Base-by-base conservation (phyloP, 2,329 filamentous ascomycete genomes). In the Capronia americana region DNA sequence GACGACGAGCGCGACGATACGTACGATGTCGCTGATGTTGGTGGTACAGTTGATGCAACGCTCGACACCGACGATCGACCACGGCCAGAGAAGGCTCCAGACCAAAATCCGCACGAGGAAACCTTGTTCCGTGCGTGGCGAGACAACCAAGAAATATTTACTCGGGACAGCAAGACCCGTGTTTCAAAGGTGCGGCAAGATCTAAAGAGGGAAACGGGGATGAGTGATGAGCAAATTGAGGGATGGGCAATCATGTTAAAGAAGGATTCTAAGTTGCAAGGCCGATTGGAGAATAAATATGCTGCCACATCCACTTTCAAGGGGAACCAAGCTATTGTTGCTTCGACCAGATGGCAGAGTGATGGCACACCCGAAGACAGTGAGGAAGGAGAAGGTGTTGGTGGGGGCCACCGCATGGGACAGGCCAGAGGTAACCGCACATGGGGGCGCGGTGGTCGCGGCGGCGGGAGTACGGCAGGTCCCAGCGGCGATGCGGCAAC, bases 1-100 rank as follows among this genome's bases (percentile, higher is more conserved):
- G 95, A 98, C 71, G 95, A 99, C 76, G 95, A 99, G 80, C 87
- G 93, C 41, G 95, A 99, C 77, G 95, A 99, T 77, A 98, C 94
- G 0, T 99, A 99, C 75, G 95, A 99, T 73, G 88, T 90, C 1
- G 92, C 88, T 57, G 95, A 98, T 74, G 92, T 98, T 1, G 95
- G 95, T 41, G 93, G 94, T 24, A 92, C 91, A 0, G 88, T 97
- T 2, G 93, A 97, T 72, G 83, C 85, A 20, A 79, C 80, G 4
- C 77, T 76, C 2, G 69, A 72, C 48, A 69, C 66, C 1, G 69
- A 70, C 53, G 66, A 62, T 10, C 63, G 68, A 60, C 63, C 64
- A 26, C 57, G 59, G 17, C 59, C 58, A 17, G 62, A 64, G 26
- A 61, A 32, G 38, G 44, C 11, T 5, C 65, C 26, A 50, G 65